Conservation (phyloP, 2,329 filamentous ascomycete genomes). For the Coniochaeta hoffmannii region DNA sequence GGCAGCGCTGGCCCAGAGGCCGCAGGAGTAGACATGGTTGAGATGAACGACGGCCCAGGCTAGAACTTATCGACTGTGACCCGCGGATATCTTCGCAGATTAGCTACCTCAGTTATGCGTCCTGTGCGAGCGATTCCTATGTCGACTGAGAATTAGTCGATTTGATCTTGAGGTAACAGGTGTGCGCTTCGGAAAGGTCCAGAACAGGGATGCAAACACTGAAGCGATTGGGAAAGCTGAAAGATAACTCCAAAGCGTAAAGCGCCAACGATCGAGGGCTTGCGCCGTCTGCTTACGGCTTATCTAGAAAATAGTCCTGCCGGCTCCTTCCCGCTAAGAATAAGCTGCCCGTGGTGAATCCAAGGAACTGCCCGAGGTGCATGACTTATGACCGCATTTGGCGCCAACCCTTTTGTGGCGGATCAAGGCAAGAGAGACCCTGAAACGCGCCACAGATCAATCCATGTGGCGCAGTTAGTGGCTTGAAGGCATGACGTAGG, state of each 20-base stretch:
- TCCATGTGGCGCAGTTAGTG: not conserved
- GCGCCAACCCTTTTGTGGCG: not conserved
- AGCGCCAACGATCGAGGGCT: not conserved
- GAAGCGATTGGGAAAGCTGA: not conserved
- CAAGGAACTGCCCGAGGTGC: not conserved
- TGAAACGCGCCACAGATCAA: not conserved
- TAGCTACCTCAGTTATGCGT: not conserved
- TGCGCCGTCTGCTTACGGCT: not conserved
- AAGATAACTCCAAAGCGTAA: not conserved
- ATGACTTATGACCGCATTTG: not conserved
- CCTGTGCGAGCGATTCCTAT: not conserved
- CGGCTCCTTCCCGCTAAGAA: not conserved
- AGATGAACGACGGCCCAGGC: not conserved
- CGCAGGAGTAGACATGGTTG: conserved; percentile 6
- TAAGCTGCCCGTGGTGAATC: not conserved
- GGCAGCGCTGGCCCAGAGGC: conserved; percentile 11
- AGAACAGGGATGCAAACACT: not conserved
- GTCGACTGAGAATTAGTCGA: not conserved
- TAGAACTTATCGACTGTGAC: not conserved
- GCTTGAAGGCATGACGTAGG: not conserved
- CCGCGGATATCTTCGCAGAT: not conserved
- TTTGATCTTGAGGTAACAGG: not conserved
- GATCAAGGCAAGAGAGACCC: not conserved
- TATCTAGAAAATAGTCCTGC: not conserved
- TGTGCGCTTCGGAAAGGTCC: not conserved